phyloP scores from a whole-genome alignment of 75 land plant species.

The Pseudotsuga menziesii region DNA sequence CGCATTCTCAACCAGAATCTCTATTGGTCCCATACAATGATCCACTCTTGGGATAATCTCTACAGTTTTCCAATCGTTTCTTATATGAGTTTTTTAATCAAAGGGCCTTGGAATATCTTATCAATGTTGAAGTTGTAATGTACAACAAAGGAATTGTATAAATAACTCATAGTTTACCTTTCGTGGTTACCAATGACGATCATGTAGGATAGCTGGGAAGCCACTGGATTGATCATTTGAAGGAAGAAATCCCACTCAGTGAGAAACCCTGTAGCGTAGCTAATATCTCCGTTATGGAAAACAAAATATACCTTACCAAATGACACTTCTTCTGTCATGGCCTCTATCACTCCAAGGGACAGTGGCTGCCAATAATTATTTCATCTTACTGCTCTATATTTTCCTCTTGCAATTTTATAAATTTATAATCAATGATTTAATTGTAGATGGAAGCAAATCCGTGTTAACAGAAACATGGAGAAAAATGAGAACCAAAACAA shows the following conservation, averaged over 20 bases:
- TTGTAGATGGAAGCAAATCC: too few species aligned
- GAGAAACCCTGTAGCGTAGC: slow-evolving; percentile 88
- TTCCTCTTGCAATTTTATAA: background rate
- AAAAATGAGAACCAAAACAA: background rate
- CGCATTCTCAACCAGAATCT: slow-evolving; percentile 97
- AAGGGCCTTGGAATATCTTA: background rate
- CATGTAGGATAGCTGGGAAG: slow-evolving; percentile 79
- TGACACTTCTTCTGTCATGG: slow-evolving; percentile 46
- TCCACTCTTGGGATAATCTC: slow-evolving; percentile 52
- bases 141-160: too few species aligned
- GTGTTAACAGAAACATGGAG: background rate
- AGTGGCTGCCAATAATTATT: slow-evolving; percentile 55
- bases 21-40: slow-evolving; percentile 46
- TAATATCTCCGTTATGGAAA: slow-evolving; percentile 87
- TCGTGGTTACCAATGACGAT: slow-evolving; percentile 97
- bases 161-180: slow-evolving; percentile 23
- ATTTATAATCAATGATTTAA: too few species aligned
- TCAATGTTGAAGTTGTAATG: too few species aligned
- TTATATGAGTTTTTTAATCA: background rate
- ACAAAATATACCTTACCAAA: slow-evolving; percentile 47
- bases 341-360: slow-evolving; percentile 51
- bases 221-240: slow-evolving; percentile 58
- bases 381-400: background rate
- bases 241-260: slow-evolving; percentile 91
- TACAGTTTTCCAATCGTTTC: slow-evolving; percentile 7